Evolutionary conservation across 2,329 filamentous ascomycete species (phyloP).

Genomic region (Leptographium radiaticola): DNA sequence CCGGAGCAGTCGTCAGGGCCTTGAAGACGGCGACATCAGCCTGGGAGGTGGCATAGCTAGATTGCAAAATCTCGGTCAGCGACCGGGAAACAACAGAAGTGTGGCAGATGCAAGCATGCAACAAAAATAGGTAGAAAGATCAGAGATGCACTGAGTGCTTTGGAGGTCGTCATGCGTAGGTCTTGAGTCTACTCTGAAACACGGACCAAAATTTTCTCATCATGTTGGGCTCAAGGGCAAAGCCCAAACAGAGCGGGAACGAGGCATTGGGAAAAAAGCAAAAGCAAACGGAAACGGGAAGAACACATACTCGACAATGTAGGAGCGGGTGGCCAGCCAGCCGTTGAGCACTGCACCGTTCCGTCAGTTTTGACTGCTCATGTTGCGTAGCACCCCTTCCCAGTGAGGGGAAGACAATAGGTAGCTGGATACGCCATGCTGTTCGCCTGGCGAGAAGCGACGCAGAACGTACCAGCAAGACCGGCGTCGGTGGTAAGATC

Average conservation of each 20-base stretch:
- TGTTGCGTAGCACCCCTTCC: background rate
- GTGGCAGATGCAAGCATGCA: background rate
- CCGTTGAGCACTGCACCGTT: conserved; percentile 42
- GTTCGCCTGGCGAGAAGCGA: background rate
- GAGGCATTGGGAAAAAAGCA: background rate
- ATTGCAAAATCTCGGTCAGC: background rate
- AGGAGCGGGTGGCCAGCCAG: conserved; percentile 56
- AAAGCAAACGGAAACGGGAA: background rate
- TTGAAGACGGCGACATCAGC: conserved; percentile 96
- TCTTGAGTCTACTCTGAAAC: conserved; percentile 78
- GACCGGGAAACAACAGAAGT: background rate
- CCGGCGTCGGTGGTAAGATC: conserved; percentile 17
- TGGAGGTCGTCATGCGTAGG: conserved; percentile 59
- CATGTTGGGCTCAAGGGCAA: conserved; percentile 22
- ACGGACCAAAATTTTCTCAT: conserved; percentile 78
- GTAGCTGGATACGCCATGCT: background rate
- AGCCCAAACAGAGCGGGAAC: conserved; percentile 1
- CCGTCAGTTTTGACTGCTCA: conserved; percentile 6
- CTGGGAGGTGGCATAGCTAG: conserved; percentile 59
- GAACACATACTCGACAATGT: conserved; percentile 61
- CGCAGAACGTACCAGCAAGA: conserved; percentile 14
- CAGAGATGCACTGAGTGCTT: conserved; percentile 60
- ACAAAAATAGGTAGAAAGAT: conserved; percentile 17
- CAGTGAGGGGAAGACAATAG: background rate
- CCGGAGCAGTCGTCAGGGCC: conserved; percentile 63